phyloP scores from a whole-genome alignment of 257 asterid species.

The Solanum chmielewskii region DNA sequence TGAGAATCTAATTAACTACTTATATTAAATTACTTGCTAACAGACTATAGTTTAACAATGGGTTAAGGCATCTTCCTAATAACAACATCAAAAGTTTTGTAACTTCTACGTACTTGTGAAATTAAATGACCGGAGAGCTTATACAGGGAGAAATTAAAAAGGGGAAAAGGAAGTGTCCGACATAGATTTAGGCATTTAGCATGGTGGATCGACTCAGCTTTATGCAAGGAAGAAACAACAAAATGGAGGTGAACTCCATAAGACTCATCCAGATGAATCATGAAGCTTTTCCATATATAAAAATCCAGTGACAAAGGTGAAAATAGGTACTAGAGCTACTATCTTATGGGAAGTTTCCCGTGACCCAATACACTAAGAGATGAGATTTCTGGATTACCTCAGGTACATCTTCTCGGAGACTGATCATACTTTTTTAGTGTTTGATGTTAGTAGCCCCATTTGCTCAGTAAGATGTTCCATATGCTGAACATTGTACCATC shows the following conservation, averaged over 20 bases:
- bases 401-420: neutral
- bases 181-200: neutral
- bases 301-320: neutral
- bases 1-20: neutral
- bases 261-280: neutral
- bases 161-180: neutral
- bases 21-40: neutral
- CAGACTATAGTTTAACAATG: neutral
- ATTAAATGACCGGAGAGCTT: conserved; percentile 20
- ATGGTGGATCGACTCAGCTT: neutral
- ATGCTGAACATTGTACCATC: conserved; percentile 44
- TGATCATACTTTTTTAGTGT: conserved; percentile 18
- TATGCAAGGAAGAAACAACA: neutral
- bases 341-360: neutral
- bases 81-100: neutral
- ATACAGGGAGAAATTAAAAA: conserved; percentile 62
- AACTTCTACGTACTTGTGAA: neutral
- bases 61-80: neutral
- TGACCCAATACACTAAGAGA: neutral
- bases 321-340: neutral
- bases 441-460: conserved; percentile 72
- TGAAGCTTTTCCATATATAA: neutral
- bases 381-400: neutral
- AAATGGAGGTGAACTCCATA: neutral
- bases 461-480: conserved; percentile 67